These are phyloP conservation scores for Phytomonas sp. DNA, from an alignment of 208 protist genomes.

Conservation along the genomic window DNA sequence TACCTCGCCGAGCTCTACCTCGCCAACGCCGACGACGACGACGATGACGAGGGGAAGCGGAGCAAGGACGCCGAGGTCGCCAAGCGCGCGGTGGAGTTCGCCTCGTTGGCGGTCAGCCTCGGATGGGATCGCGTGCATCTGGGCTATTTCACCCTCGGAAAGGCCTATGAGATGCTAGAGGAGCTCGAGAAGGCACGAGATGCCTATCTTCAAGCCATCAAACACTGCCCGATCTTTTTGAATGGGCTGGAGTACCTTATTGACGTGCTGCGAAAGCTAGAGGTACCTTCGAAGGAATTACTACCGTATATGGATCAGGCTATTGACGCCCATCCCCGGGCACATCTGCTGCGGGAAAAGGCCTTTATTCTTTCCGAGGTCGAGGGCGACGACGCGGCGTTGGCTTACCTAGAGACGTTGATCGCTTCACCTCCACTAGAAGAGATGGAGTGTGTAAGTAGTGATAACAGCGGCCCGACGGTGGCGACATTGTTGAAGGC, in stretches of 20 bases:
- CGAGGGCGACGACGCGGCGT: constrained; percentile 57
- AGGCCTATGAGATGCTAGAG: constrained; percentile 36
- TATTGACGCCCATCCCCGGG: constrained; percentile 70
- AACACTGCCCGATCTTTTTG: constrained; percentile 51
- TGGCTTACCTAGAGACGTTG: constrained; percentile 54
- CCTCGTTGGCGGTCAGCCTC: constrained; percentile 28
- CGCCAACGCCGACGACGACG: constrained; percentile 19
- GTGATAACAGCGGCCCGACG: constrained; percentile 31
- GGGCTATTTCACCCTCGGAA: constrained; percentile 45
- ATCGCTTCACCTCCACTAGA: constrained; percentile 72
- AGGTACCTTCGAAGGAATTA: constrained; percentile 21
- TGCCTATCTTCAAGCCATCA: constrained; percentile 41
- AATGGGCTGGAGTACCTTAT: constrained; percentile 57
- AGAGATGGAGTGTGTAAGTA: constrained; percentile 65
- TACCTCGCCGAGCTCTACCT: constrained; percentile 69
- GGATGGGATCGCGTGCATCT: constrained; percentile 72
- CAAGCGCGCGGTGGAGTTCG: constrained; percentile 38
- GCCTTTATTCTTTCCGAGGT: constrained; percentile 80
- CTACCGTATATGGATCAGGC: constrained; percentile 42
- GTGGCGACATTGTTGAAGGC: constrained; percentile 73
- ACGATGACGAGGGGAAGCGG: background rate
- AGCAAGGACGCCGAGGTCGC: constrained; percentile 16
- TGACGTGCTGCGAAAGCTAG: constrained; percentile 31
- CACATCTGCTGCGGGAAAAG: constrained; percentile 74
- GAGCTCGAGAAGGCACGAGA: constrained; percentile 42